Evolutionary conservation across 208 protist species (phyloP).

Genomic region (Acanthamoeba castellanii): DNA sequence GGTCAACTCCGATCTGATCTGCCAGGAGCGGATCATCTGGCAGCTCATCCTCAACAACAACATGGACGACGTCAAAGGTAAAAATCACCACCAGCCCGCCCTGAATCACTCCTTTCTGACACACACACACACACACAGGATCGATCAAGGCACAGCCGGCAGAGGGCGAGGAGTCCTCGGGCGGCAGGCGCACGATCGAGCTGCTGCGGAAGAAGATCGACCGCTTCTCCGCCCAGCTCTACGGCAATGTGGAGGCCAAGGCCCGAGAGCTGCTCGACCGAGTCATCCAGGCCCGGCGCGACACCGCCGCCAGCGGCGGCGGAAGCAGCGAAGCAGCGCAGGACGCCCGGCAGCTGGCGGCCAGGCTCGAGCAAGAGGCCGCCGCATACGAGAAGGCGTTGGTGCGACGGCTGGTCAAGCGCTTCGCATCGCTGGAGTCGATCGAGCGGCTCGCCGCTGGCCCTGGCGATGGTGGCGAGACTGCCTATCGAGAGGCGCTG

Average conservation of each 20-base stretch:
- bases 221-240: constrained; percentile 2
- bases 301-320: not conserved
- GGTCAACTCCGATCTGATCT: not conserved
- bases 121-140: not conserved
- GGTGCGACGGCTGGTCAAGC: not conserved
- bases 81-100: not conserved
- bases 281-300: not conserved
- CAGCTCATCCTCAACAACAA: constrained; percentile 50
- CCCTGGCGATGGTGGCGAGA: not conserved
- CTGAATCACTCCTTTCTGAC: not conserved
- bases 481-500: not conserved
- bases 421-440: not conserved
- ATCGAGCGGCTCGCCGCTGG: not conserved
- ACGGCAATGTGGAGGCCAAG: not conserved
- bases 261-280: not conserved
- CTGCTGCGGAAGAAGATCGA: constrained; percentile 17
- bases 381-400: not conserved
- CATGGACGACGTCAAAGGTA: constrained; percentile 45
- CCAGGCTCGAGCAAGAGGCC: not conserved
- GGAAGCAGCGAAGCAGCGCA: not conserved
- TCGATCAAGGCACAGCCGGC: not conserved
- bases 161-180: not conserved
- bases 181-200: not conserved
- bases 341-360: not conserved
- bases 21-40: constrained; percentile 20